phyloP scores from a whole-genome alignment of 495 filamentous ascomycete species.

The Monascus purpureus region DNA sequence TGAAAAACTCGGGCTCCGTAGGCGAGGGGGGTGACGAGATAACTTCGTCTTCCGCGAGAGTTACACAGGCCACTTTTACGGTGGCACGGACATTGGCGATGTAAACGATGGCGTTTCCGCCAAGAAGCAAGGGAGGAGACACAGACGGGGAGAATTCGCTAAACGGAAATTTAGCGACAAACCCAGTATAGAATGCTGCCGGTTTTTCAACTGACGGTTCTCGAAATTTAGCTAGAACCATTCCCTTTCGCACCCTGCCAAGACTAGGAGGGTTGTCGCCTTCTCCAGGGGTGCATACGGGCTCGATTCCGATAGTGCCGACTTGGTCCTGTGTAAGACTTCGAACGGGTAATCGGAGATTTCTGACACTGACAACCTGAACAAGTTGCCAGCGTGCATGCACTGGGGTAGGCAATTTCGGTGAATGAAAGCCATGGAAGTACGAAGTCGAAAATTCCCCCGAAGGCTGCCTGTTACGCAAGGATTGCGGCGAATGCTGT shows the following conservation, averaged over 20 bases:
- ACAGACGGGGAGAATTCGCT: conserved; percentile 24
- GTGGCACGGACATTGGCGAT: conserved; percentile 74
- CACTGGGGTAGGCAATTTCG: conserved; percentile 12
- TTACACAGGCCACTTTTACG: conserved; percentile 51
- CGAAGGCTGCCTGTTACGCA: conserved; percentile 19
- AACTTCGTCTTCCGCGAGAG: conserved; percentile 21
- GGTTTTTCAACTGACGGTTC: conserved; percentile 23
- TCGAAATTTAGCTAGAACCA: conserved; percentile 56
- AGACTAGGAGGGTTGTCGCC: conserved; percentile 13
- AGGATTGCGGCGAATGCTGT: conserved; percentile 9
- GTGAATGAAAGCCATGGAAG: conserved; percentile 11
- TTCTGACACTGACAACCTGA: conserved; percentile 73
- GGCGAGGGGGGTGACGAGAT: conserved; percentile 17
- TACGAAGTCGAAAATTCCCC: conserved; percentile 23
- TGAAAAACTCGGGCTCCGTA: conserved; percentile 46
- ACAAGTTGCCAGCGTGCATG: conserved; percentile 55
- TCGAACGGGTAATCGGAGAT: conserved; percentile 72
- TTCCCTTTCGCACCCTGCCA: conserved; percentile 61
- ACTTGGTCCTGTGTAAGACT: conserved; percentile 69
- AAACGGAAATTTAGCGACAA: conserved; percentile 32
- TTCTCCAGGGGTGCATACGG: conserved; percentile 21
- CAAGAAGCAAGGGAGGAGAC: conserved; percentile 35
- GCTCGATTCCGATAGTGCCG: conserved; percentile 73
- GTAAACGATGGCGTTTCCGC: conserved; percentile 62
- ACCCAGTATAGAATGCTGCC: conserved; percentile 32